Percentiles rank a stretch among this genome's conserved stretches.
Conservation (phyloP, 257 asterid genomes). For the Coffea eugenioides region DNA sequence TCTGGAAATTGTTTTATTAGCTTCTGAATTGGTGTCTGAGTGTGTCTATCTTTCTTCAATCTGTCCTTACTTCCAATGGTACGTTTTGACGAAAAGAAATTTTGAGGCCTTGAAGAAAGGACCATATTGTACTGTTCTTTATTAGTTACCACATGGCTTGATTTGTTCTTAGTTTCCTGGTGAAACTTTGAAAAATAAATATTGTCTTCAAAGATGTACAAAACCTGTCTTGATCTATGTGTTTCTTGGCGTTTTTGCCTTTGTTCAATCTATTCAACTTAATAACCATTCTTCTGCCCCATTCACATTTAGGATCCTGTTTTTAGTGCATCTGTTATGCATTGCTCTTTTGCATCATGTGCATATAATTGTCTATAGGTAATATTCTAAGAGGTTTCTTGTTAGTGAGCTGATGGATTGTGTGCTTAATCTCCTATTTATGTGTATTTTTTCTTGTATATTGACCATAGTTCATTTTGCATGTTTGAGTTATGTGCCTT, state of each 20-base stretch:
- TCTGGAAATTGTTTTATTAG: background rate
- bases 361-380: background rate
- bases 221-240: background rate
- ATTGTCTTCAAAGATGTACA: background rate
- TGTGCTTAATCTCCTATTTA: too few relatives aligned
- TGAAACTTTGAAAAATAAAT: background rate
- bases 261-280: background rate
- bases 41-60: background rate
- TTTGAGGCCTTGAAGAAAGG: background rate
- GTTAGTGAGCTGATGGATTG: background rate
- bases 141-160: background rate
- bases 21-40: background rate
- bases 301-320: background rate
- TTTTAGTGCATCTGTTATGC: background rate
- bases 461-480: constrained; percentile 22
- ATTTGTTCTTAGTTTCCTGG: background rate
- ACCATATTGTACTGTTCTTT: background rate
- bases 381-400: background rate
- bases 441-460: background rate
- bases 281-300: background rate
- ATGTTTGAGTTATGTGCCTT: constrained; percentile 25
- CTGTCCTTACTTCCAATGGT: background rate
- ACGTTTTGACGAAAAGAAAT: background rate
- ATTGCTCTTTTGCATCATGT: background rate
- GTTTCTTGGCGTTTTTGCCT: background rate